Percentiles rank a stretch among this genome's conserved stretches.
Conservation (phyloP, 2,329 filamentous ascomycete genomes). For the Amphichorda felina region DNA sequence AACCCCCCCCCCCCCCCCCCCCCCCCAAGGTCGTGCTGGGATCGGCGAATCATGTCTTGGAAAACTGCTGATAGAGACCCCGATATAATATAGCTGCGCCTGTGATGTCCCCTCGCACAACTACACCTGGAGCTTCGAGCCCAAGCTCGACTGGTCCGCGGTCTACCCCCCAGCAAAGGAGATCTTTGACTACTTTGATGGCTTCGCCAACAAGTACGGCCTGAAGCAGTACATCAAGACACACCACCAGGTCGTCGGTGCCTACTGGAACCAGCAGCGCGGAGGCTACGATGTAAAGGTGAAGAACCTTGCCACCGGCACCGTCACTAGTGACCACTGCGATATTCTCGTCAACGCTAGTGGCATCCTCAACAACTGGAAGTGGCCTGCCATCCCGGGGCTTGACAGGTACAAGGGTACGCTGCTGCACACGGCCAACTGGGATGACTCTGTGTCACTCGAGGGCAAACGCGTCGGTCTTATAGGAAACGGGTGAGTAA, state of each 20-base stretch:
- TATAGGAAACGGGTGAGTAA: conserved; percentile 27
- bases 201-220: conserved; percentile 23
- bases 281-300: conserved; percentile 22
- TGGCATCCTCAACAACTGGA: conserved; percentile 9
- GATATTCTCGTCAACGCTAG: conserved; percentile 9
- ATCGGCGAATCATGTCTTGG: too few relatives aligned
- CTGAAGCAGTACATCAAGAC: conserved; percentile 19
- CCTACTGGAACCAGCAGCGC: conserved; percentile 21
- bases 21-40: too few relatives aligned
- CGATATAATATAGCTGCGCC: conserved; percentile 22
- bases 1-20: too few relatives aligned
- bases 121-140: conserved; percentile 37
- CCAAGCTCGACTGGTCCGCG: conserved; percentile 11
- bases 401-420: conserved; percentile 34
- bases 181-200: conserved; percentile 17
- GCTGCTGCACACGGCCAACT: conserved; percentile 36
- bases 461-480: conserved; percentile 25
- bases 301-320: conserved; percentile 14
- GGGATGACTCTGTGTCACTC: conserved; percentile 29
- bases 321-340: conserved; percentile 18
- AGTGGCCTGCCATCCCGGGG: conserved; percentile 37
- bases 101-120: conserved; percentile 39
- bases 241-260: conserved; percentile 12
- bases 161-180: conserved; percentile 28
- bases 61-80: too few relatives aligned